Base-by-base conservation (phyloP, 1,139 yeast species). In the Zygosaccharomyces sapae region DNA sequence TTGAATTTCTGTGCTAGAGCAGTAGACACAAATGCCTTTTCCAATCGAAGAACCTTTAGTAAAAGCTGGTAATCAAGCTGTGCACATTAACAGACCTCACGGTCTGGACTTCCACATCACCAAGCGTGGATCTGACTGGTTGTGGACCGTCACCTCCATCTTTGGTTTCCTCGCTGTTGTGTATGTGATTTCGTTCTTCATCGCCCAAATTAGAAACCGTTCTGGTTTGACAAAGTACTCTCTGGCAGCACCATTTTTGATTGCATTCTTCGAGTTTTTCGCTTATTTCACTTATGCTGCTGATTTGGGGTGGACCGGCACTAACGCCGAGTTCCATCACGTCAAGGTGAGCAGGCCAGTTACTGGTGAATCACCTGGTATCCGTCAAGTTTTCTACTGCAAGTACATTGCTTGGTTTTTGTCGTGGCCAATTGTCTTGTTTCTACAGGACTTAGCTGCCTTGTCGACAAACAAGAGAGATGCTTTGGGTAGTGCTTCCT, bases 391-490 rank as follows among this genome's bases (percentile, higher is more conserved):
- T 57, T 81, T 80, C 61, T 81, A 81, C 58, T 75, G 76, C 13
- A 75, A 79, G 61, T 81, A 70, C 57, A 71, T 81, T 57, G 86
- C 81, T 30, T 82, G 83, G 80, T 79, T 80, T 69, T 67, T 81
- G 58, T 71, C 79, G 13, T 80, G 60, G 62, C 67, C 68, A 16
- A 46, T 54, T 19, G 34, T 63, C 5, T 55, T 66, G 22, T 61
- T 57, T 49, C 33, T 55, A 9, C 49, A 58, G 46, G 67, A 63
- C 43, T 46, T 62, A 37, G 53, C 62, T n/a, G 46, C 50, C 4
- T 33, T 43, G 20, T 46, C 52, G 27, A 49, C 50, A 5, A 41
- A 41, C 22, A 42, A 38, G 42, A 46, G 47, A 16, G 46, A 43
- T 27, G 47, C 48, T 33, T 30, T 51, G 19, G 49, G 55, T 8